These are phyloP conservation scores for Dryas octopetala DNA, from an alignment of 306 rosid genomes.

Conservation along the genomic window DNA sequence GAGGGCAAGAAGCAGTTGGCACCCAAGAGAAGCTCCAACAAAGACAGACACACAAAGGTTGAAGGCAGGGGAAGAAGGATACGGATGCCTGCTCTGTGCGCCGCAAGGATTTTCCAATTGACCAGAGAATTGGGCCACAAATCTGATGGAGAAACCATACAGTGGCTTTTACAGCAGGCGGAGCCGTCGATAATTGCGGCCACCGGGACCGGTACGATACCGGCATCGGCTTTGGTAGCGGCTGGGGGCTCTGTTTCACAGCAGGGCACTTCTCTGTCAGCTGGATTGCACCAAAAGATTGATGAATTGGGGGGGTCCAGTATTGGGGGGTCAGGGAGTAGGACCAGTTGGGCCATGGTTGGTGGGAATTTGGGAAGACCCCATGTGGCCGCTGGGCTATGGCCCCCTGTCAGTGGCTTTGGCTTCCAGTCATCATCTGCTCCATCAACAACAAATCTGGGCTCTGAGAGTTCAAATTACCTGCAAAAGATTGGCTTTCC, in stretches of 20 bases:
- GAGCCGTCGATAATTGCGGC: constrained; percentile 90
- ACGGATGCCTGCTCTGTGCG: constrained; percentile 96
- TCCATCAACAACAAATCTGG: constrained; percentile 47
- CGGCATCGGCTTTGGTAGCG: constrained; percentile 85
- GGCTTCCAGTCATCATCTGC: constrained; percentile 70
- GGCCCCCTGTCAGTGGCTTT: constrained; percentile 74
- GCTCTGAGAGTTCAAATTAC: constrained; percentile 61
- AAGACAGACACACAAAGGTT: constrained; percentile 92
- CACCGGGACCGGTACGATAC: constrained; percentile 88
- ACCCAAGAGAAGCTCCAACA: constrained; percentile 91
- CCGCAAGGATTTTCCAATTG: constrained; percentile 88
- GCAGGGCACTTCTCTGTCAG: constrained; percentile 60
- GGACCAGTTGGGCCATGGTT: constrained; percentile 79
- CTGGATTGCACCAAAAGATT: constrained; percentile 64
- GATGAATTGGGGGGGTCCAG: constrained; percentile 71
- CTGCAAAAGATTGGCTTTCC: constrained; percentile 79
- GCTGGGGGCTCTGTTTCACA: constrained; percentile 60
- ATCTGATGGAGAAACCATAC: constrained; percentile 97
- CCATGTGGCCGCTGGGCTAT: constrained; percentile 70
- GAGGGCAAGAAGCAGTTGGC: constrained; percentile 69
- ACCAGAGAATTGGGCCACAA: constrained; percentile 95
- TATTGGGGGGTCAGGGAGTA: constrained; percentile 56
- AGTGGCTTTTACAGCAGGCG: constrained; percentile 92
- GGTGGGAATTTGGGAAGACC: constrained; percentile 76
- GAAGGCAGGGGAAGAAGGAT: constrained; percentile 96